Evolutionary conservation across 108 stramenopile genomes (phyloP), one percentile per base, ranked within the genome.

Genomic region (Cyclotella baltica): DNA sequence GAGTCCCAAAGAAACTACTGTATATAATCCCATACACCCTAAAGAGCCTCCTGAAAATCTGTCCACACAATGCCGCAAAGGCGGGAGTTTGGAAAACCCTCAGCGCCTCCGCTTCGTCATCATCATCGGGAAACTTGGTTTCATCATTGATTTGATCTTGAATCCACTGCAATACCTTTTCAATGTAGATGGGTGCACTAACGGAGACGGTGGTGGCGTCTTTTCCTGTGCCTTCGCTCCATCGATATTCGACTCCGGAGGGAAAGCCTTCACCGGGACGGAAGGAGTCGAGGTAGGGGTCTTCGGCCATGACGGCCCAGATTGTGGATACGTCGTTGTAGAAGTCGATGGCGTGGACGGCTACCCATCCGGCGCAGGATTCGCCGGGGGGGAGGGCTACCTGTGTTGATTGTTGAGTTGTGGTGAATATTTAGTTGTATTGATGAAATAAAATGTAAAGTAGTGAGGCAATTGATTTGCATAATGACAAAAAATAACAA

Each of bases 1-100:
- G 63, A 3, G 95, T 96, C 19, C 90, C 88, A 72, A 96, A 96
- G 80, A 96, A 96, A 55, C 84, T 86, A 19, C 85, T 89, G 69
- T 96, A 96, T 62, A 96, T 88, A 70, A 96, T 96, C n/a, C 91
- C 95, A 74, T 96, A 96, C 3, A 96, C 95, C 10, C 95, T 86
- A 81, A 96, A 94, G n/a, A 96, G 75, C 47, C 95, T 70, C 51
- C 93, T 78, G 67, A 96, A 96, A 46, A 96, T 92, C 70, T 93
- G 92, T 15, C 95, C 93, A 71, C 92, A 93, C 35, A 93, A 70
- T 51, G 93, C 90, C 63, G 95, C 95, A 63, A 96, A 96, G 56
- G 88, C 86, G 27, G 94, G 94, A 23, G 94, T 96, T 64, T 93
- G 90, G 67, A 93, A 96, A 2, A 96, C 94, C 36, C 91, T 76